A percentile compares a stretch with the other conserved stretches of the same genome.
phyloP scores from a whole-genome alignment of 768 basidiomycete species.

The Suillus bovinus region DNA sequence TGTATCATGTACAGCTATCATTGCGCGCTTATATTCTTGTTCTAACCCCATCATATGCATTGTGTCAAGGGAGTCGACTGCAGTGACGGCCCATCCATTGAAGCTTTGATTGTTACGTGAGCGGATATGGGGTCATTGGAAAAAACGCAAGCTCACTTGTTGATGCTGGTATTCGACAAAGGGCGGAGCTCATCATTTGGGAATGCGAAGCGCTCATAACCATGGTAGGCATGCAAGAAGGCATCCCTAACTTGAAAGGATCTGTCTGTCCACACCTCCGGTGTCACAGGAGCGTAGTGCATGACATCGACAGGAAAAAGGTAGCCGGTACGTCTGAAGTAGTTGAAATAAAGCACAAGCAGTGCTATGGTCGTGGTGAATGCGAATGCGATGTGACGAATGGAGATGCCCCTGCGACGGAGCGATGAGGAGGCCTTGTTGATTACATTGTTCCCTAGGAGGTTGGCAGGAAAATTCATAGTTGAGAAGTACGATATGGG shows the following conservation, averaged over 20 bases:
- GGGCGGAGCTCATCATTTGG: slow-evolving; percentile 67
- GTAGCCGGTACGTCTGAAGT: background rate
- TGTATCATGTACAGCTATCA: slow-evolving; percentile 50
- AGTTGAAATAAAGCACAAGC: slow-evolving; percentile 23
- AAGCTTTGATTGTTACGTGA: slow-evolving; percentile 45
- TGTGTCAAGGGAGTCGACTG: slow-evolving; percentile 83
- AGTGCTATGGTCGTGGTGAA: slow-evolving; percentile 14
- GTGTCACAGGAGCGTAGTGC: slow-evolving; percentile 28
- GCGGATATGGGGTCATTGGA: slow-evolving; percentile 3
- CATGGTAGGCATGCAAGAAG: slow-evolving; percentile 67
- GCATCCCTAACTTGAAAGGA: slow-evolving; percentile 60
- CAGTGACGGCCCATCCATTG: slow-evolving; percentile 79
- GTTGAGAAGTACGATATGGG: background rate
- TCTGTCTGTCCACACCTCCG: slow-evolving; percentile 48
- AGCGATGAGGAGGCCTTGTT: slow-evolving; percentile 6
- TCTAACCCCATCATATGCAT: slow-evolving; percentile 79
- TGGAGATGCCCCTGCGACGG: slow-evolving; percentile 19
- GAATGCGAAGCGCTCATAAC: slow-evolving; percentile 60
- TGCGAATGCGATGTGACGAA: slow-evolving; percentile 25
- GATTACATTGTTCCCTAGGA: slow-evolving; percentile 2
- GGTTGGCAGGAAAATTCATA: slow-evolving; percentile 13
- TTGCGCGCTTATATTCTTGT: slow-evolving; percentile 66
- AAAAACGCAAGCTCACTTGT: slow-evolving; percentile 46
- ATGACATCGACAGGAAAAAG: slow-evolving; percentile 18
- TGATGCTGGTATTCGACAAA: slow-evolving; percentile 41